Evolutionary conservation across 2,329 filamentous ascomycete species (phyloP), one percentile per base, ranked within the genome.

Genomic region (Tricladium varicosporioides): DNA sequence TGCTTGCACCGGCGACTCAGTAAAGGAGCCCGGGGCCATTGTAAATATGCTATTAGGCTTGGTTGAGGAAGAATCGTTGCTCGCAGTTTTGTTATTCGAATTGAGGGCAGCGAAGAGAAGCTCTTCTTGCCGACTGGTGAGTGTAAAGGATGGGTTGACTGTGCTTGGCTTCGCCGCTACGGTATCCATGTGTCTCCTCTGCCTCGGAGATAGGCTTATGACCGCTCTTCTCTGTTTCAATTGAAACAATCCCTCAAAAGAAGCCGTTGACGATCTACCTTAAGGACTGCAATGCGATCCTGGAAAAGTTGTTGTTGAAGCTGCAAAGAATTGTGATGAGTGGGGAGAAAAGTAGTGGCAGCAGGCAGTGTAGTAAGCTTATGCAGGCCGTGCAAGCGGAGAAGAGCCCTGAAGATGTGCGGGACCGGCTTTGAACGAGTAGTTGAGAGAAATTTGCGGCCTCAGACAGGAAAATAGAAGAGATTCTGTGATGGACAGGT

Each of bases 41-140:
- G 78, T 73, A 54, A 76, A 60, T 19, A 69, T 65, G 58, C 76
- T 74, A 58, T 68, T 70, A n/a, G 70, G 62, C 18, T 74, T 52
- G 5, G 43, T 32, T 22, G 51, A 42, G 5, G 63, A 47, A 36
- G 70, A 65, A 54, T 62, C 14, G 64, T 31, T 62, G 55, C 42
- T 55, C 60, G 11, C 18, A n/a, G 53, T 27, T 54, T 63, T 69
- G 60, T 50, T 63, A 69, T 91, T 91, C 63, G 88, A 88, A 63
- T 88, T 88, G 64, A 93, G 83, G 47, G 89, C 88, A 58, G 87
- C 86, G 61, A 89, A 85, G 46, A 93, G 79, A 58, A 92, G 78
- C 68, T 83, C 85, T 77, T 92, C 88, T 73, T 93, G 88, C 69
- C 89, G 84, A 61, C 86, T 85, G 59, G 87, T 90, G 64, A 92